Evolutionary conservation across 192 early-diverging fungal species (phyloP), one percentile per base, ranked within the genome.

Genomic region (Pilaira anomala): DNA sequence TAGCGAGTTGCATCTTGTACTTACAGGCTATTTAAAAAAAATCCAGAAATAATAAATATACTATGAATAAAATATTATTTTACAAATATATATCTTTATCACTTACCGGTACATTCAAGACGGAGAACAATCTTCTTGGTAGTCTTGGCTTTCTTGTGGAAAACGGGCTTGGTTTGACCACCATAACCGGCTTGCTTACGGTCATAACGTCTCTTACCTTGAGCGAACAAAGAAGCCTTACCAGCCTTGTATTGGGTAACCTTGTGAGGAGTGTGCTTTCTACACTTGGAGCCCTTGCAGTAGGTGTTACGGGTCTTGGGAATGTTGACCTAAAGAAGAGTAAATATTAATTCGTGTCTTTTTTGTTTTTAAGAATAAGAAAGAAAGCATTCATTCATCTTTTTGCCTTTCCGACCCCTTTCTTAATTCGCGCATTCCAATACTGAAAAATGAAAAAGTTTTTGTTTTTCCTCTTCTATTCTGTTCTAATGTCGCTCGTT

Each of bases 71-170:
- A 7, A 24, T 25, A 2, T 14, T 2, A 6, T 7, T 18, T 18
- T 19, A 5, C 13, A 0, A n/a, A n/a, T 16, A 36, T 1, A 19
- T 51, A 5, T 67, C 87, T 81, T 54, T 18, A 3, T 3, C 24
- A 58, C 56, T 41, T 58, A 58, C 56, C 8, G 66, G 88, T 95
- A 87, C 97, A 99, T 83, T 98, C 96, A 44, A 99, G 84, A 87
- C 94, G 93, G 71, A 99, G 90, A 29, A 97, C 97, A 80, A 98
- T 80, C 92, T 99, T 99, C 90, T 97, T 99, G 84, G 95, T 98
- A 70, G 97, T 99, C 92, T 98, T 99, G 77, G 96, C 97, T 90
- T 99, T 99, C 90, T 99, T 99, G 93, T 97, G 95, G 94, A 99
- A 99, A 75, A 98, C 92, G 75, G 96, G 97, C 91, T 99, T 99